These are phyloP conservation scores for Lepraria neglecta DNA, from an alignment of 495 filamentous ascomycete species.

Conservation along the genomic window DNA sequence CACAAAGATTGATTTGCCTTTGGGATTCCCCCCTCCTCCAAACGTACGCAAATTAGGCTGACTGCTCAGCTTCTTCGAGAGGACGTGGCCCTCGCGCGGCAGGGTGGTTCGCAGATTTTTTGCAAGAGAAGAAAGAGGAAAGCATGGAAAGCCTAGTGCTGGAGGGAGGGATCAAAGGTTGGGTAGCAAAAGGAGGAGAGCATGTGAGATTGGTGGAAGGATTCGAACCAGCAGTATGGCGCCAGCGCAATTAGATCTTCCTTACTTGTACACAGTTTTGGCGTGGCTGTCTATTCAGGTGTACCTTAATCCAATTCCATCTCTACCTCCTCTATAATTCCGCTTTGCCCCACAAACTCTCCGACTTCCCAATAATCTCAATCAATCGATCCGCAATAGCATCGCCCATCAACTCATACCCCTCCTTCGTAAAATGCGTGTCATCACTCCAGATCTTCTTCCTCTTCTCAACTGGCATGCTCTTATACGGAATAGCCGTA, in stretches of 20 bases:
- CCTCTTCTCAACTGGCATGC: slow-evolving; percentile 32
- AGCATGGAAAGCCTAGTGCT: slow-evolving; percentile 52
- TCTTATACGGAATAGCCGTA: slow-evolving; percentile 45
- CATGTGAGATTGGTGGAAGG: no score
- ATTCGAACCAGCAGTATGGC: no score
- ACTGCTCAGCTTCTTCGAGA: slow-evolving; percentile 50
- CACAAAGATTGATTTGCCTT: no score
- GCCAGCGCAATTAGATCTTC: no score
- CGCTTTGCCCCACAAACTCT: background rate
- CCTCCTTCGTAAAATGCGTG: slow-evolving; percentile 51
- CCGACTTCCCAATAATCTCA: slow-evolving; percentile 8
- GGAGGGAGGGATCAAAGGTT: slow-evolving; percentile 57
- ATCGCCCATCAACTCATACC: slow-evolving; percentile 55
- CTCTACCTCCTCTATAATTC: background rate
- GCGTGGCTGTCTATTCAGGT: no score
- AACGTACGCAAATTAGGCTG: background rate
- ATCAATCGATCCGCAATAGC: slow-evolving; percentile 45
- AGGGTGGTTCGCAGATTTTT: slow-evolving; percentile 60
- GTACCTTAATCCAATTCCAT: no score
- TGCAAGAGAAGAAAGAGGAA: slow-evolving; percentile 40
- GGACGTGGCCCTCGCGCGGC: slow-evolving; percentile 58
- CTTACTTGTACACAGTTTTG: no score
- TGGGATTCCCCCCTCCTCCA: background rate
- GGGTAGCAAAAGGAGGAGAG: slow-evolving; percentile 35
- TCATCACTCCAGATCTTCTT: slow-evolving; percentile 56